Base-by-base conservation (phyloP, 805 yeast species). In the Candida endomychidarum region DNA sequence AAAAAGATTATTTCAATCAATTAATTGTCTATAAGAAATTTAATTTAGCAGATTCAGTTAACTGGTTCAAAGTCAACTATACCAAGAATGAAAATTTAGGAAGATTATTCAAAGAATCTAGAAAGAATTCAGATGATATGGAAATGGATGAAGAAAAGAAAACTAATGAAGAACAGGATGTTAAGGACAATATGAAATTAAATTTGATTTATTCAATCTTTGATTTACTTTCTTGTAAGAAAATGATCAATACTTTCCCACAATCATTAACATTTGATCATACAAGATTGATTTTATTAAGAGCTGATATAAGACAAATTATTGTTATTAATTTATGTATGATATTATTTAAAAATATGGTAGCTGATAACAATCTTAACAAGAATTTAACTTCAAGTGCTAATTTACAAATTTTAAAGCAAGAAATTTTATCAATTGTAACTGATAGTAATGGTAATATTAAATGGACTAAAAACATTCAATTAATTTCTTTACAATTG, bases 401-500 rank as follows among this genome's bases (percentile, higher is more conserved):
- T 35, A 58, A 70, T 29, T 55, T 74, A 41, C 59, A 65, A 38
- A 67, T 61, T 36, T 68, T 87, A 40, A 87, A 83, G 58, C 79
- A 71, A 37, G 91, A 86, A 52, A 77, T 88, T 29, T 64, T 85
- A 39, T 83, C 90, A 22, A 83, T 87, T 33, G 87, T 87, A 12
- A 78, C 88, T 23, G 95, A 87, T 61, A 87, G 84, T 43, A 84
- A 82, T 52, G 96, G 95, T 2, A 86, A 85, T 57, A 79, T 86
- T 43, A 86, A 89, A 65, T 87, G 96, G 96, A 87, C 96, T 0
- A 77, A 86, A 54, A 87, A 87, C 59, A 77, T 86, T 18, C 75
- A 79, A 47, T 71, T 84, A 11, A 77, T 88, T 46, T 77, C 91
- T 4, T 70, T 87, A 44, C 95, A 83, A 56, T 54, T 84, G 35